Evolutionary conservation across 106 monocot species (phyloP).

Genomic region (Allium fistulosum): DNA sequence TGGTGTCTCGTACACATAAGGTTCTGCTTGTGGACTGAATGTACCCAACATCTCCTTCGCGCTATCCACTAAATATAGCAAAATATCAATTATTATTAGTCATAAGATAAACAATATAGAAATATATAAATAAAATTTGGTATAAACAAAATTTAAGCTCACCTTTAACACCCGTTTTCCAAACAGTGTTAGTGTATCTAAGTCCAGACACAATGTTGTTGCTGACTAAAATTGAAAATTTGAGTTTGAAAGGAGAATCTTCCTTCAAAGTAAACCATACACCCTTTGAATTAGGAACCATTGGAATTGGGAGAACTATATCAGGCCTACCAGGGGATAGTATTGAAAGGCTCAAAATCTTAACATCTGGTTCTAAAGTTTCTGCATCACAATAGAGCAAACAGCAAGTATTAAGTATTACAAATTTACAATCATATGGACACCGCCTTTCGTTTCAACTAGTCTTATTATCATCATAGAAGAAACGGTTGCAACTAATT

Average conservation of each 20-base stretch:
- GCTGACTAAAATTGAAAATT: slow-evolving; percentile 71
- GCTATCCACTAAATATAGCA: slow-evolving; percentile 59
- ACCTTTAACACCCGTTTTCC: slow-evolving; percentile 92
- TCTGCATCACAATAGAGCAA: slow-evolving; percentile 30
- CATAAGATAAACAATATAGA: no score
- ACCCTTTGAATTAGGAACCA: slow-evolving; percentile 50
- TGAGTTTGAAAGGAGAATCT: slow-evolving; percentile 76
- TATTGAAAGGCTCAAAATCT: slow-evolving; percentile 69
- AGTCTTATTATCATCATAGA: no score
- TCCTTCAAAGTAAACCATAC: slow-evolving; percentile 90
- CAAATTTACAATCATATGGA: no score
- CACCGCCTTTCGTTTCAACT: no score
- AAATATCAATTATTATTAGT: not conserved
- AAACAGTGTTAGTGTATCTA: slow-evolving; percentile 77
- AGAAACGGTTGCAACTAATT: no score
- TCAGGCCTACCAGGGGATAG: slow-evolving; percentile 70
- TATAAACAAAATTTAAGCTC: not conserved
- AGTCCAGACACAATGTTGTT: slow-evolving; percentile 88
- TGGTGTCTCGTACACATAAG: slow-evolving; percentile 59
- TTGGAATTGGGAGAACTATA: slow-evolving; percentile 55
- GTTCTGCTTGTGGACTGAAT: slow-evolving; percentile 81
- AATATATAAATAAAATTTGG: no score
- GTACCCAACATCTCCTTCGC: slow-evolving; percentile 93
- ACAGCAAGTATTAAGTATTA: no score
- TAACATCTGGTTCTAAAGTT: slow-evolving; percentile 78